These are phyloP conservation scores for Bullera alba DNA, from an alignment of 768 basidiomycete species.

Conservation along the genomic window DNA sequence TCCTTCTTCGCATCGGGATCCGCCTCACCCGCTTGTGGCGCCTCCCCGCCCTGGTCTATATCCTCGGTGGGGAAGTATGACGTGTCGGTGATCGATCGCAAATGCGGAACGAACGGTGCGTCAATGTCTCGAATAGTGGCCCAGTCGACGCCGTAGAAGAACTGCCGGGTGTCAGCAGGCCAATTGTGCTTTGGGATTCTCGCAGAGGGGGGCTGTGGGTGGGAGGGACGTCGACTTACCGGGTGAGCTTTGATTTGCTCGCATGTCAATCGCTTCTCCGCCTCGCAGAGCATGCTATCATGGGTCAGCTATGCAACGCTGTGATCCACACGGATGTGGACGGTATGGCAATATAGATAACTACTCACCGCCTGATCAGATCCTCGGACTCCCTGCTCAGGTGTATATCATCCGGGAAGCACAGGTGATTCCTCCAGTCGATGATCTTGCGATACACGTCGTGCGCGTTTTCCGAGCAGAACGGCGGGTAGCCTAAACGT, in stretches of 20 bases:
- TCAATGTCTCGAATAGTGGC: slow-evolving; percentile 75
- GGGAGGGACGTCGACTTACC: background rate
- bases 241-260: slow-evolving; percentile 67
- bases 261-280: slow-evolving; percentile 66
- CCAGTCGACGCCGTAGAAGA: slow-evolving; percentile 81
- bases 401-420: slow-evolving; percentile 90
- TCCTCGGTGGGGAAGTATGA: slow-evolving; percentile 98
- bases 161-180: slow-evolving; percentile 22
- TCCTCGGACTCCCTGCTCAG: slow-evolving; percentile 86
- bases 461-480: slow-evolving; percentile 92
- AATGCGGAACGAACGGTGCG: slow-evolving; percentile 90
- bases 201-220: background rate
- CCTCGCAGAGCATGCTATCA: slow-evolving; percentile 68
- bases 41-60: slow-evolving; percentile 63
- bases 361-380: slow-evolving; percentile 65
- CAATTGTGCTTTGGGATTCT: too few species aligned
- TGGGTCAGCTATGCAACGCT: too few species aligned
- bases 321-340: too few species aligned
- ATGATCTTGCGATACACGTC: slow-evolving; percentile 98
- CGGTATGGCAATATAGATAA: too few species aligned
- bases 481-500: slow-evolving; percentile 72
- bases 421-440: slow-evolving; percentile 79
- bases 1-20: slow-evolving; percentile 51
- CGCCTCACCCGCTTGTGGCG: slow-evolving; percentile 47
- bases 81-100: slow-evolving; percentile 87